phyloP scores from a whole-genome alignment of 2,329 filamentous ascomycete species.

The Alternaria ethzedia region DNA sequence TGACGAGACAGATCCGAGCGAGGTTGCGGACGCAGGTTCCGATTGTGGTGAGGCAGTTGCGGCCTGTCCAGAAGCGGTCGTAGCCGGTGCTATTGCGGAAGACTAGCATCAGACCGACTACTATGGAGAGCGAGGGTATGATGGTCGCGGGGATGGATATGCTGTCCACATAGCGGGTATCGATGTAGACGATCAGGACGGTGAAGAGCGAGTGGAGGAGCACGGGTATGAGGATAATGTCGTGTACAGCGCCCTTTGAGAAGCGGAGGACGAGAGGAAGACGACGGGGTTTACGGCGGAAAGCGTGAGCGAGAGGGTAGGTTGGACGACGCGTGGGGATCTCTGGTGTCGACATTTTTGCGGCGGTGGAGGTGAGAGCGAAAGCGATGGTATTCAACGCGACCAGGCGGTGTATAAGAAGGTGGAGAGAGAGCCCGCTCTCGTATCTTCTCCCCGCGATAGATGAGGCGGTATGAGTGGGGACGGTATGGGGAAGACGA shows the following conservation, averaged over 20 bases:
- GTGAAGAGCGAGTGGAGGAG: constrained; percentile 64
- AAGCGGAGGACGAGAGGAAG: constrained; percentile 70
- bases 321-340: constrained; percentile 44
- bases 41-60: constrained; percentile 63
- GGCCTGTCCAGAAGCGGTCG: constrained; percentile 69
- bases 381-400: neutral
- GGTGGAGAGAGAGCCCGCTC: neutral
- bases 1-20: constrained; percentile 62
- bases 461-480: constrained; percentile 5
- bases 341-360: constrained; percentile 14
- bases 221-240: constrained; percentile 63
- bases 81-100: constrained; percentile 70
- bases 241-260: constrained; percentile 68
- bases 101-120: constrained; percentile 71
- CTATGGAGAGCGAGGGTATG: constrained; percentile 68
- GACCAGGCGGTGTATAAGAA: neutral
- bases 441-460: constrained; percentile 7
- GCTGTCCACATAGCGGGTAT: constrained; percentile 56
- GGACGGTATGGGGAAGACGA: constrained; percentile 9
- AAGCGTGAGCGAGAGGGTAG: constrained; percentile 54
- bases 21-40: constrained; percentile 67
- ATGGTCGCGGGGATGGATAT: constrained; percentile 65
- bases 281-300: constrained; percentile 58
- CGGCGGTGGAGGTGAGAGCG: neutral
- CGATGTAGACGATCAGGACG: constrained; percentile 64